Conservation (phyloP, 345 rosid species). For the Melastoma malabathricum region DNA sequence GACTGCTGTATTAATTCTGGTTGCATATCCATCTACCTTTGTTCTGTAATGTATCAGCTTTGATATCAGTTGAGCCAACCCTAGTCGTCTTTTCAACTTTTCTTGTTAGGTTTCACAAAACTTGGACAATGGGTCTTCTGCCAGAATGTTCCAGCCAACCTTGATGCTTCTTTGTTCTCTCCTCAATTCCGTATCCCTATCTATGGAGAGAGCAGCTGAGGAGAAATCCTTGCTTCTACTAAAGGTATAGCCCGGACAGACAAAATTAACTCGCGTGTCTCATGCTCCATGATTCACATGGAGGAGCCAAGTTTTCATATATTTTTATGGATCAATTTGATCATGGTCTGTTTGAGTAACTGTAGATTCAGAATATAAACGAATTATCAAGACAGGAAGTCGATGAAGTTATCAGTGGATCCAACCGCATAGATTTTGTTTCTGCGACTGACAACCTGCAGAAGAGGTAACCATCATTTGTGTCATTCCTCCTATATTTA, state of each 20-base stretch:
- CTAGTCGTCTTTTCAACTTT: neutral
- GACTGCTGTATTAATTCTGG: neutral
- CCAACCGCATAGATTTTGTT: constrained; percentile 38
- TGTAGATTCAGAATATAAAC: constrained; percentile 78
- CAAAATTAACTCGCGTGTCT: neutral
- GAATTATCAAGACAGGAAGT: constrained; percentile 95
- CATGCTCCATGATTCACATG: no score
- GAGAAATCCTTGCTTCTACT: constrained; percentile 70
- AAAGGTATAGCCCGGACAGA: constrained; percentile 35
- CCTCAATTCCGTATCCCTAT: constrained; percentile 43
- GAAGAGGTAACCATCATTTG: constrained; percentile 36
- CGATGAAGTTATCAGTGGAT: constrained; percentile 69
- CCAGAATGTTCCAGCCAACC: constrained; percentile 59
- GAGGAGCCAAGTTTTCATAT: no score
- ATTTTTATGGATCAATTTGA: neutral
- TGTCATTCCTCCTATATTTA: neutral
- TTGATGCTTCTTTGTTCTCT: constrained; percentile 47
- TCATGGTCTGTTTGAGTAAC: constrained; percentile 4
- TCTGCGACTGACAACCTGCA: constrained; percentile 68
- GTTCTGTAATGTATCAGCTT: no score
- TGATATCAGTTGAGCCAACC: no score
- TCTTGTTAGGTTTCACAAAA: constrained; percentile 42
- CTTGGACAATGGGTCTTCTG: constrained; percentile 25
- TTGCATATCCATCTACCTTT: no score
- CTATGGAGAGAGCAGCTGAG: constrained; percentile 79